Percentiles rank a stretch among this genome's conserved stretches.
Conservation (phyloP, 148 eudicot genomes). For the Rhododendron williamsianum region DNA sequence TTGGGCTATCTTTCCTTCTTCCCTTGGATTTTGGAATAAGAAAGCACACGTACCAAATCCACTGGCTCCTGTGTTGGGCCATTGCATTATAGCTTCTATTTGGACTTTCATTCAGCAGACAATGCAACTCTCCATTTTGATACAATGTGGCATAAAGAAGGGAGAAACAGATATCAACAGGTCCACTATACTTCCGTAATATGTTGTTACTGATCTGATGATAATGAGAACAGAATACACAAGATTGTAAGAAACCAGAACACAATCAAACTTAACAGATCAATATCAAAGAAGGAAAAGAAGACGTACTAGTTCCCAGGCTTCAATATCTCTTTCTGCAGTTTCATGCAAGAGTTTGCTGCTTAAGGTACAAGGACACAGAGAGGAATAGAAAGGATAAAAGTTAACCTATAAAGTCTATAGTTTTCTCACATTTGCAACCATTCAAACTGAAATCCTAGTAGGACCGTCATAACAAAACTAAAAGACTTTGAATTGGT, state of each 20-base stretch:
- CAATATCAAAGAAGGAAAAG: constrained; percentile 1
- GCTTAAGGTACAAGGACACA: constrained; percentile 19
- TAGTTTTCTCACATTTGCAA: background rate
- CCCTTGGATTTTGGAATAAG: background rate
- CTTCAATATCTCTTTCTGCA: constrained; percentile 44
- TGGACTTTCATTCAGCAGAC: constrained; percentile 63
- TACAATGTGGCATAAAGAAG: constrained; percentile 26
- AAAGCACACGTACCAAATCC: constrained; percentile 73
- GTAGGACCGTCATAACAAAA: background rate
- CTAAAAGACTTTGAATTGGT: background rate
- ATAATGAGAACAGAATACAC: constrained; percentile 2
- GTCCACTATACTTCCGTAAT: constrained; percentile 82
- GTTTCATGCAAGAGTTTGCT: constrained; percentile 49
- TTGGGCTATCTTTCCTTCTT: background rate
- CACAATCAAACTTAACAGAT: background rate
- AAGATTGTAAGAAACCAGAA: background rate
- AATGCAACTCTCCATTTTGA: constrained; percentile 23
- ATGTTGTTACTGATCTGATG: constrained; percentile 70
- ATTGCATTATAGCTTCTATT: constrained; percentile 62
- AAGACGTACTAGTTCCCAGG: constrained; percentile 82
- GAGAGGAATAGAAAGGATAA: background rate
- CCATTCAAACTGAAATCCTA: background rate
- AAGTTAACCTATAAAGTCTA: background rate
- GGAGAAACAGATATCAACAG: constrained; percentile 83
- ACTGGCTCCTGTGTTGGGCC: constrained; percentile 92